Conservation (phyloP, 495 filamentous ascomycete species). For the Coniosporium apollinis region DNA sequence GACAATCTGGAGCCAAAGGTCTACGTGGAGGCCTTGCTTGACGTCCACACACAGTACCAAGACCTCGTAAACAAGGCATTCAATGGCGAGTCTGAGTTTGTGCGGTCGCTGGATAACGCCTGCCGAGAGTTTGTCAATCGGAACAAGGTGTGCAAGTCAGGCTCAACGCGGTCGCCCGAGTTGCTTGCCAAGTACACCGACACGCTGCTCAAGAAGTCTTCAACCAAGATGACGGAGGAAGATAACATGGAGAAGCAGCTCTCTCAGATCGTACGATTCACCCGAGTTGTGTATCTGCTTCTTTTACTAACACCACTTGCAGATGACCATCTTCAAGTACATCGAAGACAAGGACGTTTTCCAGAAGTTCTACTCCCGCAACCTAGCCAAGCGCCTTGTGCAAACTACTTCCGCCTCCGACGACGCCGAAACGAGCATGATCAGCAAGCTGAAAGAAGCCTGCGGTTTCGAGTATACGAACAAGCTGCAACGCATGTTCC, state of each 20-base stretch:
- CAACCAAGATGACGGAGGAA: slow-evolving; percentile 77
- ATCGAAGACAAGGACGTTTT: slow-evolving; percentile 99
- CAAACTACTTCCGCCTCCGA: slow-evolving; percentile 88
- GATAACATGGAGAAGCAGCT: slow-evolving; percentile 80
- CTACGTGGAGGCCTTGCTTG: slow-evolving; percentile 87
- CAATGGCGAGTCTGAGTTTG: slow-evolving; percentile 90
- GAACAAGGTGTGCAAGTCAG: slow-evolving; percentile 84
- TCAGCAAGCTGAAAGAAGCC: slow-evolving; percentile 95
- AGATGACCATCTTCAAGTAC: slow-evolving; percentile 99
- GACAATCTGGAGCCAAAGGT: slow-evolving; percentile 90
- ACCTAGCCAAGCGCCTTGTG: slow-evolving; percentile 87
- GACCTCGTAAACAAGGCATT: slow-evolving; percentile 84
- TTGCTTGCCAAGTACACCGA: slow-evolving; percentile 94
- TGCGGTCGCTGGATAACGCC: slow-evolving; percentile 88
- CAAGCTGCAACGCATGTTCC: slow-evolving; percentile 98
- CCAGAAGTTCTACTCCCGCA: slow-evolving; percentile 97
- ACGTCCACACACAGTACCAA: slow-evolving; percentile 86
- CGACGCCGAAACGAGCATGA: slow-evolving; percentile 98
- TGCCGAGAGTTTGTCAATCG: slow-evolving; percentile 97
- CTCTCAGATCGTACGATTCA: slow-evolving; percentile 46
- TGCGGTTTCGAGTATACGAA: slow-evolving; percentile 99
- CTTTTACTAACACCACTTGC: background rate
- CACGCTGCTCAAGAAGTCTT: slow-evolving; percentile 71
- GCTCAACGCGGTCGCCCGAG: slow-evolving; percentile 84
- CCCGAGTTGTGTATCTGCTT: background rate